Base-by-base conservation (phyloP, 139 green algal species). In the Haematococcus sp. region DNA sequence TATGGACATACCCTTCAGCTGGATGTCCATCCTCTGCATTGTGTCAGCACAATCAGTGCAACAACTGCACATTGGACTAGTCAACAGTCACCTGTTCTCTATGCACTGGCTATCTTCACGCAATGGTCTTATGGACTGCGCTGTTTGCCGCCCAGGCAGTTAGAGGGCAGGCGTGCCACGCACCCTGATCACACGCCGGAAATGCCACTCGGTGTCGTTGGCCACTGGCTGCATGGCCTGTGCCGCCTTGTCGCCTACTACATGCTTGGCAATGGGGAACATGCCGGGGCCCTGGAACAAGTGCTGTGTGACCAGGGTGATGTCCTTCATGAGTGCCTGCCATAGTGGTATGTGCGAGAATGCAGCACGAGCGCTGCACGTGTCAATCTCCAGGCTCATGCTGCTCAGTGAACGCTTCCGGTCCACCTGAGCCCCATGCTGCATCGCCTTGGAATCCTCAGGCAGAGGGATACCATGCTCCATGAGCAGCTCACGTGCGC, bases 341-440 rank as follows among this genome's bases (percentile, higher is more conserved):
- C 80, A 88, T 23, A 94, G 77, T 17, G 79, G 79, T 13, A 94
- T 79, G 77, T 94, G 86, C 9, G 80, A 89, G 75, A 93, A 94
- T 56, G 89, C 87, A 7, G 70, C 84, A 0, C 89, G 73, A 34
- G 86, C 27, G 0, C 77, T 87, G n/a, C 83, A 79, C 4, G 61
- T 66, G 0, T 87, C 89, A 32, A 89, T 56, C 43, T 81, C 65
- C 2, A 93, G 33, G 4, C 30, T 65, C 40, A 93, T 22, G 13
- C 44, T 54, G 71, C 66, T 87, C 31, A 54, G 76, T 2, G 70
- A 59, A 4, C 75, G 32, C 31, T 71, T n/a, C 3, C 73, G 78
- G 0, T 27, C 28, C 19, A 82, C 31, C n/a, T 35, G 25, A 25
- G 61, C 61, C 3, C 33, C 17, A 51, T 69, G 61, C 33, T 51